Evolutionary conservation across 768 basidiomycete genomes (phyloP).

Genomic region (Phylloporus arenicola): DNA sequence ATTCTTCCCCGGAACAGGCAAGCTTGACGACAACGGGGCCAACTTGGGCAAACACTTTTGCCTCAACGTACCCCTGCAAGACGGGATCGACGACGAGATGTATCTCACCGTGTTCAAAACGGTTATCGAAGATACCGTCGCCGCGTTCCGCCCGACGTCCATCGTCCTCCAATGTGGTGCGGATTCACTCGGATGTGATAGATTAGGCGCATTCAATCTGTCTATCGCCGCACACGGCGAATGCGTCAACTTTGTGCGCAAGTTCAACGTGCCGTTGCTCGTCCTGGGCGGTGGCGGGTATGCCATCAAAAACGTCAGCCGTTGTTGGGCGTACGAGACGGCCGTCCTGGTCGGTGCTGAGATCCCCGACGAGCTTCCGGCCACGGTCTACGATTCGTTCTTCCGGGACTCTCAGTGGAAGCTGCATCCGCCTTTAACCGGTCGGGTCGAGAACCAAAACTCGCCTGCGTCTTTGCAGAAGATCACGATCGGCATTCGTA

Average conservation of each 20-base stretch:
- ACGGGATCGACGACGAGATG: conserved; percentile 96
- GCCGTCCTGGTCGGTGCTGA: conserved; percentile 80
- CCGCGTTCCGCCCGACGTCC: conserved; percentile 77
- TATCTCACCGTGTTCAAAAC: conserved; percentile 94
- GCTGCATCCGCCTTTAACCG: conserved; percentile 87
- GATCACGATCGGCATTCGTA: conserved; percentile 79
- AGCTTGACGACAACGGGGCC: conserved; percentile 86
- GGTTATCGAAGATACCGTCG: conserved; percentile 91
- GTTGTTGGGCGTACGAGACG: conserved; percentile 99
- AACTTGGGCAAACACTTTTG: conserved; percentile 92
- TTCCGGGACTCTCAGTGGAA: conserved; percentile 90
- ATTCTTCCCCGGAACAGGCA: conserved; percentile 97
- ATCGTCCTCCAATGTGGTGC: conserved; percentile 98
- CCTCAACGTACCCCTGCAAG: conserved; percentile 90
- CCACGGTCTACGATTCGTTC: conserved; percentile 87
- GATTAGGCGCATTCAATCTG: conserved; percentile 95
- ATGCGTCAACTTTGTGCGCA: conserved; percentile 94
- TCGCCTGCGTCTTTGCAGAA: conserved; percentile 75
- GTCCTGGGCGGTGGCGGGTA: conserved; percentile 96
- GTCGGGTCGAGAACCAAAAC: conserved; percentile 91
- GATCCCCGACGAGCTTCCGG: conserved; percentile 83
- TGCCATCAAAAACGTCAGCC: conserved; percentile 92
- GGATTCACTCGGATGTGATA: conserved; percentile 90
- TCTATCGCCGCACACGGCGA: conserved; percentile 97
- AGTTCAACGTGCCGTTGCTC: conserved; percentile 84